phyloP scores from a whole-genome alignment of 805 yeast species.

The Yarrowia hollandica region DNA sequence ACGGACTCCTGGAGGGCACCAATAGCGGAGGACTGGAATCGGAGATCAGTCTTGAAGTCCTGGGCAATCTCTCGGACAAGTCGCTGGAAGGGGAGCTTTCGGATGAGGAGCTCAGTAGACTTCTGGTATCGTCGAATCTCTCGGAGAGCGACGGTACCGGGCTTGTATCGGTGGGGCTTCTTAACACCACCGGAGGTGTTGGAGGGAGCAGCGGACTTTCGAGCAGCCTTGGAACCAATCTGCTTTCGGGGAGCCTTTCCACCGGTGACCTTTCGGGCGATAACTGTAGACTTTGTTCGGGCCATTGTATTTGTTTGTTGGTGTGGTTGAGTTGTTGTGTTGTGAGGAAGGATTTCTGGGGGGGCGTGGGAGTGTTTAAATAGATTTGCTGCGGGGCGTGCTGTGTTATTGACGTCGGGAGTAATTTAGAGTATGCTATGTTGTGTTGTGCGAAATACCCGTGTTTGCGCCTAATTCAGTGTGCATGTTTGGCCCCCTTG shows the following conservation, averaged over 20 bases:
- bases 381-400: slow-evolving; percentile 37
- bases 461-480: slow-evolving; percentile 25
- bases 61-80: slow-evolving; percentile 87
- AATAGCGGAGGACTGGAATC: slow-evolving; percentile 86
- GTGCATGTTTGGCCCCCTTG: slow-evolving; percentile 25
- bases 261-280: slow-evolving; percentile 84
- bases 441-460: slow-evolving; percentile 19
- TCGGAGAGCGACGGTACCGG: slow-evolving; percentile 92
- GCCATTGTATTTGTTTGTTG: slow-evolving; percentile 53
- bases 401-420: slow-evolving; percentile 1
- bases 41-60: slow-evolving; percentile 81
- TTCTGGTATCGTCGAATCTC: slow-evolving; percentile 91
- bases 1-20: slow-evolving; percentile 91
- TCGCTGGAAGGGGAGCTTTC: slow-evolving; percentile 90
- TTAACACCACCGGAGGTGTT: slow-evolving; percentile 82
- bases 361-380: slow-evolving; percentile 82
- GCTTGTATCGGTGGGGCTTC: slow-evolving; percentile 93
- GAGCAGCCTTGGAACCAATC: slow-evolving; percentile 86
- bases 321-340: slow-evolving; percentile 26
- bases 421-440: slow-evolving; percentile 20
- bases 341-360: slow-evolving; percentile 70
- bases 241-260: slow-evolving; percentile 94
- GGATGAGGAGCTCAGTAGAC: slow-evolving; percentile 80
- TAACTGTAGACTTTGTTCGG: slow-evolving; percentile 74
- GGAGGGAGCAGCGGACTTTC: slow-evolving; percentile 76